phyloP scores from a whole-genome alignment of 192 early-diverging fungal species.

The Gaertneriomyces semiglobifer region DNA sequence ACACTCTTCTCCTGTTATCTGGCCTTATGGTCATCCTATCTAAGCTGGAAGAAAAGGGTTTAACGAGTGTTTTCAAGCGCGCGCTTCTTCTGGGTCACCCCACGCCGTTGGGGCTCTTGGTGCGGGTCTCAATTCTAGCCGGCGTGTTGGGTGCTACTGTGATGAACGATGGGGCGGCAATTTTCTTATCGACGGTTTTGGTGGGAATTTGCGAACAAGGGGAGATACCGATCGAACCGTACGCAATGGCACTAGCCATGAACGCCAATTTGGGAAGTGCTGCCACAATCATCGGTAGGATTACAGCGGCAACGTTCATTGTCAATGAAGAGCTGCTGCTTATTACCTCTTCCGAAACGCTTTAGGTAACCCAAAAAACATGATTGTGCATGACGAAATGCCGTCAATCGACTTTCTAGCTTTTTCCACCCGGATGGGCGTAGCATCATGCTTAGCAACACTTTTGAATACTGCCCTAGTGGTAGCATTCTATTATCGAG shows the following conservation, averaged over 20 bases:
- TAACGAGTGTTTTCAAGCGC: slow-evolving; percentile 7
- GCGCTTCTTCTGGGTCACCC: neutral
- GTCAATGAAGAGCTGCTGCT: neutral
- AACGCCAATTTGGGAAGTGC: slow-evolving; percentile 14
- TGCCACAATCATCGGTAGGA: slow-evolving; percentile 9
- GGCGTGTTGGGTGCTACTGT: slow-evolving; percentile 10
- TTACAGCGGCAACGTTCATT: neutral
- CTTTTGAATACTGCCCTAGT: neutral
- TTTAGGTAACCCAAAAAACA: slow-evolving; percentile 21
- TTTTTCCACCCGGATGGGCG: slow-evolving; percentile 3
- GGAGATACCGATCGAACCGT: slow-evolving; percentile 14
- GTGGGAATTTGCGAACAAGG: slow-evolving; percentile 15
- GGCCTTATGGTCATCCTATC: slow-evolving; percentile 21
- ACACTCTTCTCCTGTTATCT: slow-evolving; percentile 9
- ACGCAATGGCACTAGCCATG: slow-evolving; percentile 15
- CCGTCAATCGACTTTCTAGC: slow-evolving; percentile 4
- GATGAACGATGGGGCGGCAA: slow-evolving; percentile 22
- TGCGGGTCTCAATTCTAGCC: slow-evolving; percentile 12
- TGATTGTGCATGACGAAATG: slow-evolving; percentile 16
- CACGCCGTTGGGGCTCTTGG: neutral
- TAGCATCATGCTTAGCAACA: neutral
- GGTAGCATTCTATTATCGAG: neutral
- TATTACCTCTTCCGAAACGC: neutral
- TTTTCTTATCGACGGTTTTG: slow-evolving; percentile 4
- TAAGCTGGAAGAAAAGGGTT: slow-evolving; percentile 21